phyloP scores from a whole-genome alignment of 192 early-diverging fungal genomes.

The Lunasporangiospora selenospora region DNA sequence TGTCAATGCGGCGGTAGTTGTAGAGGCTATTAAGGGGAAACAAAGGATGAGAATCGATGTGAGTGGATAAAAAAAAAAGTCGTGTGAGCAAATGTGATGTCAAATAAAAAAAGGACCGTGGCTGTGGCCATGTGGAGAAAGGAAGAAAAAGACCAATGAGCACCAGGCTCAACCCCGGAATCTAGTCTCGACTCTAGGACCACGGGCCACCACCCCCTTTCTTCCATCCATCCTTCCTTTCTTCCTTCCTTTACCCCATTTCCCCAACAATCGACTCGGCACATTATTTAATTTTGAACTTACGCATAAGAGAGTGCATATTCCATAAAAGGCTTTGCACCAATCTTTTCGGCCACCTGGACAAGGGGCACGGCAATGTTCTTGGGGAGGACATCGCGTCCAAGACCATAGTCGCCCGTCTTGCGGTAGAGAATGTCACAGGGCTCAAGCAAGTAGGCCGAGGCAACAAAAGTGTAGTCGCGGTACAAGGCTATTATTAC shows the following conservation, averaged over 20 bases:
- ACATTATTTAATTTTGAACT: conserved; percentile 11
- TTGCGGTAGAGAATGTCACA: conserved; percentile 81
- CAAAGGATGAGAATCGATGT: no score
- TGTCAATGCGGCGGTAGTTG: conserved; percentile 82
- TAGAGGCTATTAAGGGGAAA: conserved; percentile 71
- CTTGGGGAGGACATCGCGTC: conserved; percentile 73
- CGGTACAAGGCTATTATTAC: conserved; percentile 72
- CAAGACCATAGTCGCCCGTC: conserved; percentile 80
- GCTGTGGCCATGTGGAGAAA: neutral
- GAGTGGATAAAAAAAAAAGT: no score
- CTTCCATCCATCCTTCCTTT: no score
- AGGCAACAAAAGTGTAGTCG: conserved; percentile 88
- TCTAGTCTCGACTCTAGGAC: no score
- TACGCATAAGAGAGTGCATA: conserved; percentile 73
- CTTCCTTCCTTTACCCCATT: no score
- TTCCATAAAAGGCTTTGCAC: conserved; percentile 80
- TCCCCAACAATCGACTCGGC: no score
- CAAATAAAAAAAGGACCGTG: no score
- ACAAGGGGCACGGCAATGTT: conserved; percentile 82
- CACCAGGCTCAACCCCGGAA: no score
- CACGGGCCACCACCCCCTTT: no score
- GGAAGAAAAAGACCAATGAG: neutral
- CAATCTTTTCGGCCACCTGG: conserved; percentile 72
- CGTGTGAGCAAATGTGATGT: no score
- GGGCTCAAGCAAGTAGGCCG: conserved; percentile 89